phyloP scores from a whole-genome alignment of 371 early-diverging fungal species.

The Homolaphlyctis polyrhiza region DNA sequence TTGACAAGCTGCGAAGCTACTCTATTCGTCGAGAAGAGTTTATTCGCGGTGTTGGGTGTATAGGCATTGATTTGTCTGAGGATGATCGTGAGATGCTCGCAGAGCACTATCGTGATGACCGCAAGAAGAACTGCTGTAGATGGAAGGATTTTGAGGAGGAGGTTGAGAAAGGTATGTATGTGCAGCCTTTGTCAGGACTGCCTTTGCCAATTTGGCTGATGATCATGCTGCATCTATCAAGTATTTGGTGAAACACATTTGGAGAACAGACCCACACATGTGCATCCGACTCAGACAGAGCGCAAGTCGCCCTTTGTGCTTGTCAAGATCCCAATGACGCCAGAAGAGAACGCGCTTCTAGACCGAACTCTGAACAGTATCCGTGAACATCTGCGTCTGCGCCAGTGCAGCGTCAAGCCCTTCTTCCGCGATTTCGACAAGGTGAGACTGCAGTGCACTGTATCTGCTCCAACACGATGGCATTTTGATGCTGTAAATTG shows the following conservation, averaged over 20 bases:
- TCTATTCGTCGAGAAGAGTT: constrained; percentile 43
- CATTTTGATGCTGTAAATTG: not conserved
- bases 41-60: constrained; percentile 35
- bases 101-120: constrained; percentile 26
- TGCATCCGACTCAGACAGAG: constrained; percentile 11
- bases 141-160: constrained; percentile 47
- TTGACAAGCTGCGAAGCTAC: constrained; percentile 43
- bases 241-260: constrained; percentile 37
- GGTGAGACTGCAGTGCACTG: too few relatives aligned
- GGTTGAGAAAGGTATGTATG: constrained; percentile 32
- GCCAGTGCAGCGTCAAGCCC: constrained; percentile 36
- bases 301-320: constrained; percentile 5
- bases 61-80: constrained; percentile 25
- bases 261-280: constrained; percentile 29
- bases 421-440: constrained; percentile 52
- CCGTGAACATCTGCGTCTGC: constrained; percentile 26
- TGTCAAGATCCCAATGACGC: constrained; percentile 4
- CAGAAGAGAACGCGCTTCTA: constrained; percentile 21
- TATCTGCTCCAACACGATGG: not conserved
- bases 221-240: not conserved
- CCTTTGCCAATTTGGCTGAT: not conserved
- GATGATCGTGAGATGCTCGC: constrained; percentile 33
- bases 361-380: constrained; percentile 23
- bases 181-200: not conserved
- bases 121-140: constrained; percentile 24